Percentiles rank a stretch among this genome's conserved stretches.
Conservation (phyloP, 805 yeast genomes). For the Saccharomycopsis capsularis region DNA sequence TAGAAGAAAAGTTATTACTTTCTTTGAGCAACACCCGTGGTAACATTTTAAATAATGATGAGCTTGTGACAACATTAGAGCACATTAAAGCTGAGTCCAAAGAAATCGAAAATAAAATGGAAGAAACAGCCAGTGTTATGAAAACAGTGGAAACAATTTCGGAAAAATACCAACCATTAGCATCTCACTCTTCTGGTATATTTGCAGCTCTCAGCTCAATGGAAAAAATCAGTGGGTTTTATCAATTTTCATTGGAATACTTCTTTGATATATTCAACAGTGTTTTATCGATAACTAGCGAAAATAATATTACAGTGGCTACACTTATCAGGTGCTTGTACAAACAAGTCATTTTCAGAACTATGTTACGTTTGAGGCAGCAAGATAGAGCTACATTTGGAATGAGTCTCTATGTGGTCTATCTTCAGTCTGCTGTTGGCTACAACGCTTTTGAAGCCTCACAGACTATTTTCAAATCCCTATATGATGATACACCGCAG, state of each 20-base stretch:
- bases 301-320: conserved; percentile 23
- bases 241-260: conserved; percentile 49
- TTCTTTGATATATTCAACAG: conserved; percentile 32
- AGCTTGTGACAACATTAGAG: conserved; percentile 54
- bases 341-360: conserved; percentile 37
- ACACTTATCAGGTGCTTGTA: conserved; percentile 36
- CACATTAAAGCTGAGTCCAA: conserved; percentile 55
- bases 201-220: conserved; percentile 42
- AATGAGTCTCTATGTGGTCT: neutral
- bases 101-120: conserved; percentile 45
- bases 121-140: conserved; percentile 50
- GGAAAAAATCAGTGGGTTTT: conserved; percentile 40
- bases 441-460: neutral
- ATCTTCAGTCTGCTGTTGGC: neutral
- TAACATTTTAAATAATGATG: conserved; percentile 61
- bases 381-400: conserved; percentile 28
- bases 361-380: conserved; percentile 41
- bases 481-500: neutral
- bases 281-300: conserved; percentile 25
- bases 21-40: conserved; percentile 53
- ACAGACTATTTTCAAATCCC: neutral
- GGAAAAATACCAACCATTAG: conserved; percentile 44
- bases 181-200: conserved; percentile 45
- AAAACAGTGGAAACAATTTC: conserved; percentile 43
- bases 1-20: conserved; percentile 55